Evolutionary conservation across 768 basidiomycete species (phyloP).

Genomic region (Auriscalpium orientale): DNA sequence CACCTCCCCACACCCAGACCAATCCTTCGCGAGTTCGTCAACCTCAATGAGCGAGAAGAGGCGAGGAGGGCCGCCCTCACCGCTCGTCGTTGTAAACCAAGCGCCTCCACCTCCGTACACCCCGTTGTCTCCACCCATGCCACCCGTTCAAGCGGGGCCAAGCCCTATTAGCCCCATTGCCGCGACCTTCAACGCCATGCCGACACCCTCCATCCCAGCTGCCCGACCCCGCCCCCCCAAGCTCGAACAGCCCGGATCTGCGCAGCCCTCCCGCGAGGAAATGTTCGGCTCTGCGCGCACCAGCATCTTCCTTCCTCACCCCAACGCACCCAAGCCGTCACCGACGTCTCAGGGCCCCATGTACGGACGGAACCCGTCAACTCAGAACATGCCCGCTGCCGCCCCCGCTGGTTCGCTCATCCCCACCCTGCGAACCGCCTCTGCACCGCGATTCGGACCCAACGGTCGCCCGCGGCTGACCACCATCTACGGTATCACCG

Average conservation of each 20-base stretch:
- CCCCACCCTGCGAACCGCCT: conserved; percentile 18
- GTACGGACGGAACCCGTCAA: conserved; percentile 37
- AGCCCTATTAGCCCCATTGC: background rate
- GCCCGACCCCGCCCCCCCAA: background rate
- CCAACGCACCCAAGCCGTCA: conserved; percentile 43
- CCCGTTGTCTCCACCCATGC: background rate
- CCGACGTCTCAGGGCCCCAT: conserved; percentile 45
- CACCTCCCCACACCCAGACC: no score
- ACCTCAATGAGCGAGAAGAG: conserved; percentile 14
- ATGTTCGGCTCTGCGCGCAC: conserved; percentile 19
- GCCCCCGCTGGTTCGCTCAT: conserved; percentile 21
- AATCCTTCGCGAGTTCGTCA: conserved; percentile 3
- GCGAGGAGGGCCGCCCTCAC: conserved; percentile 22
- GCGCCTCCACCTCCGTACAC: conserved; percentile 26
- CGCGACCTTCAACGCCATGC: background rate
- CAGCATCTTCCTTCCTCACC: conserved; percentile 46
- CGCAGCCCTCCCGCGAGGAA: conserved; percentile 19
- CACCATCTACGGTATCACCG: conserved; percentile 57
- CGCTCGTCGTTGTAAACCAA: conserved; percentile 19
- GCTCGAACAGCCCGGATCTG: conserved; percentile 7
- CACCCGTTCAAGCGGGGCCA: background rate
- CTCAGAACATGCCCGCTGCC: conserved; percentile 14
- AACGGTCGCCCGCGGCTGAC: conserved; percentile 28
- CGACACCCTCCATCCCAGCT: background rate
- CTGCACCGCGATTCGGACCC: conserved; percentile 10